Evolutionary conservation across 345 rosid genomes (phyloP), one percentile per base, ranked within the genome.

Genomic region (Lepidium sativum): DNA sequence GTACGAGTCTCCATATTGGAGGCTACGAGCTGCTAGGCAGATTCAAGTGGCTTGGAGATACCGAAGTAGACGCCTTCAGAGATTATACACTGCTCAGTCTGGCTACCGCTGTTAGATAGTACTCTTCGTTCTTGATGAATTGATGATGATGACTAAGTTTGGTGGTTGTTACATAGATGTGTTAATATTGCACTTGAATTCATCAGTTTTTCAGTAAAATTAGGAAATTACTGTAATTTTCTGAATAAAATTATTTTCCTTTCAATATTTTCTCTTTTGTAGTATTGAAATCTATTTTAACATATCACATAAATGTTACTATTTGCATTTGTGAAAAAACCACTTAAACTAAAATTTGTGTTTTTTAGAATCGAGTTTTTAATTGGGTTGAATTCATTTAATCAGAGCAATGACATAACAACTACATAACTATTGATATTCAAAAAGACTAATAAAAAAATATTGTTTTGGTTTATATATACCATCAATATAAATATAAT

Each of bases 41-140:
- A 87, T 89, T 58, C 96, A 87, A 77, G 92, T 89, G 54, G 86
- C 89, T 5, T 86, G 98, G 98, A 85, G 91, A 82, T 85, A 89
- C 61, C 66, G 88, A 63, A 84, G 75, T 77, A 86, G 84, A 67
- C 60, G 87, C 25, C 77, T 75, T 4, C 75, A 20, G 16, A 82
- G 81, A 8, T 47, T 57, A 0, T 53, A 66, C 53, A 75, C 78
- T 33, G 9, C 44, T 41, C 62, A 61, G 74, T 15, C 21, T 32
- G 53, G 21, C 8, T 41, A 4, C 34, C 61, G 63, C 25, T 21
- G 9, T 25, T 69, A 53, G 54, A 61, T 70, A 43, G 2, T 51
- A 60, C 1, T 33, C 20, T 51, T 15, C 37, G 53, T 59, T 58
- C 34, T 31, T 58, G 16, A 57, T 38, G 40, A 16, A 6, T 50